Conservation (phyloP, 306 rosid genomes). For the Rubus parviflorus region DNA sequence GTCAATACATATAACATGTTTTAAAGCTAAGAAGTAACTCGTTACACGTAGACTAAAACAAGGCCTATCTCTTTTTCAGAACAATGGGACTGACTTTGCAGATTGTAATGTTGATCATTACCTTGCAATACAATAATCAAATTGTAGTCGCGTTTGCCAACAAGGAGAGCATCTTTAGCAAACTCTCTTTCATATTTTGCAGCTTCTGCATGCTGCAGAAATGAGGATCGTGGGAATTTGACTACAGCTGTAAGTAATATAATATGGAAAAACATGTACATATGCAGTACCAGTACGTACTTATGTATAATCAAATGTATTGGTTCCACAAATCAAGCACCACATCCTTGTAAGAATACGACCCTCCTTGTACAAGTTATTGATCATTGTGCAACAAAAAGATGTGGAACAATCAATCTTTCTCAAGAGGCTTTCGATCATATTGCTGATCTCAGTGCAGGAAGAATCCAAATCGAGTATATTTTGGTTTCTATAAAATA, state of each 20-base stretch:
- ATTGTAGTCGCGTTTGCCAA: no score
- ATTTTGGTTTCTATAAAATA: no score
- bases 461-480: conserved; percentile 7
- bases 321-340: neutral
- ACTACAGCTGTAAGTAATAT: neutral
- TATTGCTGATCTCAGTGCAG: conserved; percentile 5
- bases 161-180: no score
- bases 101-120: no score
- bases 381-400: neutral
- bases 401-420: neutral
- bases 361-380: neutral
- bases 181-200: neutral
- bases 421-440: neutral
- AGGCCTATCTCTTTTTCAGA: no score
- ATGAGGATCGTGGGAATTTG: neutral
- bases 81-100: no score
- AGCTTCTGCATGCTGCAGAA: neutral
- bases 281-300: neutral
- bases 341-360: neutral
- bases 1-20: no score
- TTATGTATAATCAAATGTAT: neutral
- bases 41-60: no score
- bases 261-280: neutral
- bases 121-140: no score
- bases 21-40: no score